Base-by-base conservation (phyloP, 306 rosid genomes). In the Astragalus glycyphyllos region DNA sequence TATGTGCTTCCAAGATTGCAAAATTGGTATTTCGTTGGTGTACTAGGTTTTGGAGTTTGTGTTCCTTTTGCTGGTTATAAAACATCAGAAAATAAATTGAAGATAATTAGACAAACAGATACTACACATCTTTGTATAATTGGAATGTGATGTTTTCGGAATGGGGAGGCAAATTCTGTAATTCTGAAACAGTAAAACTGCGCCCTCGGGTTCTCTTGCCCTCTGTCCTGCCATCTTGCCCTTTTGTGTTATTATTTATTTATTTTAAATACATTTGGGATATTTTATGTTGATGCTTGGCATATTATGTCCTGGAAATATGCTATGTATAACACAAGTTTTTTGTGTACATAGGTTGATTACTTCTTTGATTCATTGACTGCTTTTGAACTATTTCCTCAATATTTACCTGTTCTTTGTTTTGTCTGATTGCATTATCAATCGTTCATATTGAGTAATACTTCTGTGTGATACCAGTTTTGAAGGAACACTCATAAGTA, bases 121-220 rank as follows among this genome's bases (percentile, higher is more conserved):
- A 44, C 38, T 40, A 16, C 48, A 41, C 15, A 13, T 81, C 31
- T 16, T 66, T 72, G 73, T 13, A 15, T 61, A 34, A 45, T 60
- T 65, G 72, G 58, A 80, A 55, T 68, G 45, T 20, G 40, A 67
- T 67, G 54, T 67, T 79, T 59, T 60, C 35, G 59, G 59, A 77
- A 54, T 71, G 67, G 63, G 15, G 60, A 41, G 49, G 17, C 51
- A 15, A 51, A n/a, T 72, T 20, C 55, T 60, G 63, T 37, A 20
- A 60, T 73, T 67, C 65, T 77, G 58, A 53, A 67, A 61, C 62
- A 11, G 46, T 54, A 14, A 54, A 60, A 48, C 54, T 53, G 26
- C 23, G 40, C 56, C 46, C 16, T 49, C 37, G 58, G 69, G 42
- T 34, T 67, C 49, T 68, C 2, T 68, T 68, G 40, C 71, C 50